These are phyloP conservation scores for Mortierella sp. DNA, from an alignment of 371 early-diverging fungal species.

Conservation along the genomic window DNA sequence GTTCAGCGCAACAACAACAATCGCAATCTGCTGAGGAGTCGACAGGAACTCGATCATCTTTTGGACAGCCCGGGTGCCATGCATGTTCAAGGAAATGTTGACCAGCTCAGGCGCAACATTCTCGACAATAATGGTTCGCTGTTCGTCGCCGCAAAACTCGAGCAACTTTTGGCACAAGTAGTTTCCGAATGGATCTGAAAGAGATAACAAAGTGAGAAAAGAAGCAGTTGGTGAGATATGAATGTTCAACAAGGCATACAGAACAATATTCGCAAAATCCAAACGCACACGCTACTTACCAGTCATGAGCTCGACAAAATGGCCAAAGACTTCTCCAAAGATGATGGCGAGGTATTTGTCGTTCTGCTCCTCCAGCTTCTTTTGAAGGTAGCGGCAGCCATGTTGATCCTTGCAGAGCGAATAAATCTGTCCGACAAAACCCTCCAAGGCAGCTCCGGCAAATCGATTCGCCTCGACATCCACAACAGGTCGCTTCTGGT, in stretches of 20 bases:
- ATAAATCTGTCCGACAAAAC: slow-evolving; percentile 79
- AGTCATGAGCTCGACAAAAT: slow-evolving; percentile 88
- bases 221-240: neutral
- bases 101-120: slow-evolving; percentile 81
- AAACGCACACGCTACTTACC: slow-evolving; percentile 51
- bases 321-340: slow-evolving; percentile 79
- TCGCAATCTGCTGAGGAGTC: slow-evolving; percentile 74
- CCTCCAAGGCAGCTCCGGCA: slow-evolving; percentile 72
- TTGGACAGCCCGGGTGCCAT: slow-evolving; percentile 98
- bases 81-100: slow-evolving; percentile 91
- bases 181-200: slow-evolving; percentile 87
- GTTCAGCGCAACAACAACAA: slow-evolving; percentile 79
- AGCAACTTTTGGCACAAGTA: slow-evolving; percentile 93
- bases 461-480: slow-evolving; percentile 66
- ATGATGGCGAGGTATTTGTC: slow-evolving; percentile 72
- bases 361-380: slow-evolving; percentile 84
- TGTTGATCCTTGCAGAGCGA: slow-evolving; percentile 90
- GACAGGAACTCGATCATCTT: slow-evolving; percentile 91
- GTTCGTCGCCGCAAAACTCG: slow-evolving; percentile 82
- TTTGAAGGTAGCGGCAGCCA: slow-evolving; percentile 91
- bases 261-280: neutral
- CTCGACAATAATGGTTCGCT: slow-evolving; percentile 79
- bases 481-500: slow-evolving; percentile 45
- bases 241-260: slow-evolving; percentile 4
- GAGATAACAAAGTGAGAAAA: neutral